Evolutionary conservation across 2,329 filamentous ascomycete species (phyloP), one percentile per base, ranked within the genome.

Genomic region (Colletotrichum sansevieriae): DNA sequence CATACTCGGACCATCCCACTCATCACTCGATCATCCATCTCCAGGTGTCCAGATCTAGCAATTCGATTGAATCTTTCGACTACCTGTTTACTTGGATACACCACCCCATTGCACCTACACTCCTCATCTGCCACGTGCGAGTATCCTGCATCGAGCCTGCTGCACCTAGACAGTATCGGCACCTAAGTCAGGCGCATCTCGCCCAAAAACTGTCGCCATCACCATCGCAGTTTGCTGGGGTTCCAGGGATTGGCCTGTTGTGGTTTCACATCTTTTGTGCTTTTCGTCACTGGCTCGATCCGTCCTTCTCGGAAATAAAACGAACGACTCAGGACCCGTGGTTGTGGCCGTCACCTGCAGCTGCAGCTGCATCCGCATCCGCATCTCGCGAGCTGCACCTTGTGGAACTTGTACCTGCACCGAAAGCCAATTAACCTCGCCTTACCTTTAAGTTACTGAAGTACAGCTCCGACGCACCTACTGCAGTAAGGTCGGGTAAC

Each of bases 81-180:
- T 46, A 46, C 43, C 13, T 35, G 15, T 11, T 12, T 10, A n/a
- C 33, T 33, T 37, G 29, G 39, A 29, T 59, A 41, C 35, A 59
- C 56, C 22, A 22, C 43, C 25, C 43, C 33, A 18, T 4, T 12
- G 13, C 37, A 15, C n/a, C 44, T 29, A 9, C 29, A 7, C 7
- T 52, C 13, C 46, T 41, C 59, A 18, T 33, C 25, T 18, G 10
- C 62, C 62, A 64, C 62, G 62, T 59, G 52, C 44, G 52, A 47
- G 49, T 20, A 43, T 43, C 18, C 20, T 64, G 54, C 62, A 44
- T 51, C 33, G 15, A 61, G 35, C 43, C 43, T 43, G 43, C 43
- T 51, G 43, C 52, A 59, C 7, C 10, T 41, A 49, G 33, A 58
- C 62, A 25, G 33, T 18, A 60, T 29, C 57, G 33, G 57, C 43